Evolutionary conservation across 495 filamentous ascomycete genomes (phyloP), one percentile per base, ranked within the genome.

Genomic region (Penicillium arizonense): DNA sequence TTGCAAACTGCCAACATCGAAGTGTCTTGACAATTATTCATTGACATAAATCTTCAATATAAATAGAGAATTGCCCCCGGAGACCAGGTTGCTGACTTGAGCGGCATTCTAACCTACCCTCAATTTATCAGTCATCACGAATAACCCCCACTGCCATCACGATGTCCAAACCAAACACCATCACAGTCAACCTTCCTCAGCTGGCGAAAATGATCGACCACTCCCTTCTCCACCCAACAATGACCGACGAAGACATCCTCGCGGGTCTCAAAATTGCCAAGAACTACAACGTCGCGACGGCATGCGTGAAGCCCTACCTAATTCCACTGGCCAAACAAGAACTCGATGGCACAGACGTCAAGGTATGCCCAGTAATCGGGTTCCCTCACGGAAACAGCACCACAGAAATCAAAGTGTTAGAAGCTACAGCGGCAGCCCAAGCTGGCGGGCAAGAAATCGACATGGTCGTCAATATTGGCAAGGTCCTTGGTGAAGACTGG

Each of bases 131-230:
- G 1, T 24, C 23, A 24, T 24, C 23, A 24, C 5, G 5, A 6
- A 24, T 24, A 24, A 24, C 5, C 23, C 23, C 3, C 23, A 24
- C 23, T 24, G 4, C 21, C 10, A 24, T 8, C 45, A 48, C 18
- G 2, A 48, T 37, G 30, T 10, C 33, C 20, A 18, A 38, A 20
- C 11, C 5, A 44, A 53, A 62, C 41, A 72, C 68, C n/a, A 69
- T 80, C 52, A 67, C 68, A n/a, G 72, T 80, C 26, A 75, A 76
- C n/a, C 71, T 82, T 3, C 42, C 68, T 23, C 73, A 80, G 47
- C 61, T 84, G 18, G 78, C 82, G 53, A 81, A 82, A 52, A 70
- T 72, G 60, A 84, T 85, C 59, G 82, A 84, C 62, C 81, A 84
- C 61, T 83, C 79, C 40, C 72, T 85, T 28, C 71, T 84, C 3